Evolutionary conservation across 2,329 filamentous ascomycete species (phyloP).

Genomic region (Epichloe aotearoae): DNA sequence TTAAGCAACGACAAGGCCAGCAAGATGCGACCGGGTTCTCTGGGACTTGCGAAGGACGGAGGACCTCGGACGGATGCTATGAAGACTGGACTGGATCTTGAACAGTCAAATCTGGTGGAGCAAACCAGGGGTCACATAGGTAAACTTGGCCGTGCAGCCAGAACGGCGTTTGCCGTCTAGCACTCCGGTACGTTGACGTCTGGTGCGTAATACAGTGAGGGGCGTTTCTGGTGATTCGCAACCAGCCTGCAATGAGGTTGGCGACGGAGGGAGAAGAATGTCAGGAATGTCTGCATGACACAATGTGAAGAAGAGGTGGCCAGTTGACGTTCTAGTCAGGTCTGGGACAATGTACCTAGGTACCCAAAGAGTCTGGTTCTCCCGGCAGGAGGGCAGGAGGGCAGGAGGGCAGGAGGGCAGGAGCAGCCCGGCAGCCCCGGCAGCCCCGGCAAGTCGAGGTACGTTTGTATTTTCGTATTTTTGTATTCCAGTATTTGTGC

Average conservation of each 20-base stretch:
- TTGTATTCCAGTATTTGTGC: no score
- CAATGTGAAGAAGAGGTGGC: neutral
- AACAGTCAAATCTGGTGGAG: neutral
- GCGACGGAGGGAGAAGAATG: neutral
- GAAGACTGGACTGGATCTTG: neutral
- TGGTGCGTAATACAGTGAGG: neutral
- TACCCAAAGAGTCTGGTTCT: no score
- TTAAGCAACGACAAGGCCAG: neutral
- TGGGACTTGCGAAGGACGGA: neutral
- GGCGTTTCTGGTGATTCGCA: neutral
- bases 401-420: no score
- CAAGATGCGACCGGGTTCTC: neutral
- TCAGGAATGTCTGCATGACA: neutral
- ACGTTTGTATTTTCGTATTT: no score
- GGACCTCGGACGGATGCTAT: neutral
- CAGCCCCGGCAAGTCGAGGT: neutral
- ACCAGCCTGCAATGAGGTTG: neutral
- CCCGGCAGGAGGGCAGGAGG: no score
- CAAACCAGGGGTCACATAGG: neutral
- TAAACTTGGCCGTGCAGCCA: neutral
- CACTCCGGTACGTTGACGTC: neutral
- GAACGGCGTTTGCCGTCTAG: neutral
- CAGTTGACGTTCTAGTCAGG: neutral
- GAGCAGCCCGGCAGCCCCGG: no score
- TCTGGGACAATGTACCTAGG: neutral